Evolutionary conservation across 257 asterid genomes (phyloP).

Genomic region (Rauvolfia tetraphylla): DNA sequence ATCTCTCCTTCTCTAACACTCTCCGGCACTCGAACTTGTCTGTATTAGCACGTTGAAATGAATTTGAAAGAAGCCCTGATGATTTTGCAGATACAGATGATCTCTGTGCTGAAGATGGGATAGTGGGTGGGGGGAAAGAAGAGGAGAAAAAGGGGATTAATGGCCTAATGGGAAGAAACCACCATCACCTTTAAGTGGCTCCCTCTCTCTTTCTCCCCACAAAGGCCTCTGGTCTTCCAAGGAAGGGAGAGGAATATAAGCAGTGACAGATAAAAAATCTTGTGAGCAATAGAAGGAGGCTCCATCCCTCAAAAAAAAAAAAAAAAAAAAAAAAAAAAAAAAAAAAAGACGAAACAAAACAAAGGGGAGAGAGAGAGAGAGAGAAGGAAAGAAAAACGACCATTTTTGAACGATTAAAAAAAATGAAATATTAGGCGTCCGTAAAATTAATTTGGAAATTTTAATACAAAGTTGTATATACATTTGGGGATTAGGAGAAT

Average conservation of each 20-base stretch:
- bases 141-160: not conserved
- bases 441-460: too few relatives aligned
- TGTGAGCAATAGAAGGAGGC: too few relatives aligned
- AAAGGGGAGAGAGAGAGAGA: too few relatives aligned
- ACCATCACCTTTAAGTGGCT: conserved; percentile 8
- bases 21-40: not conserved
- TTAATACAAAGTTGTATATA: too few relatives aligned
- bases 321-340: too few relatives aligned
- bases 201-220: conserved; percentile 9
- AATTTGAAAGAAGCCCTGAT: too few relatives aligned
- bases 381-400: too few relatives aligned
- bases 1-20: not conserved
- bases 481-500: too few relatives aligned
- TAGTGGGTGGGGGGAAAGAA: not conserved
- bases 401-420: too few relatives aligned
- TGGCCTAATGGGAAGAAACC: conserved; percentile 12
- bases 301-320: not conserved
- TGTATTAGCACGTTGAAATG: not conserved
- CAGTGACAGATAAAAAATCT: not conserved
- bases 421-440: too few relatives aligned
- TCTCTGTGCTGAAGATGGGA: conserved; percentile 4
- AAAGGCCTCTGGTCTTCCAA: conserved; percentile 16
- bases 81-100: not conserved
- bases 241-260: not conserved
- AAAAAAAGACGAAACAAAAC: too few relatives aligned